Percentiles rank a stretch among this genome's conserved stretches.
Conservation (phyloP, 2,329 filamentous ascomycete species). For the Cordyceps cicadae region DNA sequence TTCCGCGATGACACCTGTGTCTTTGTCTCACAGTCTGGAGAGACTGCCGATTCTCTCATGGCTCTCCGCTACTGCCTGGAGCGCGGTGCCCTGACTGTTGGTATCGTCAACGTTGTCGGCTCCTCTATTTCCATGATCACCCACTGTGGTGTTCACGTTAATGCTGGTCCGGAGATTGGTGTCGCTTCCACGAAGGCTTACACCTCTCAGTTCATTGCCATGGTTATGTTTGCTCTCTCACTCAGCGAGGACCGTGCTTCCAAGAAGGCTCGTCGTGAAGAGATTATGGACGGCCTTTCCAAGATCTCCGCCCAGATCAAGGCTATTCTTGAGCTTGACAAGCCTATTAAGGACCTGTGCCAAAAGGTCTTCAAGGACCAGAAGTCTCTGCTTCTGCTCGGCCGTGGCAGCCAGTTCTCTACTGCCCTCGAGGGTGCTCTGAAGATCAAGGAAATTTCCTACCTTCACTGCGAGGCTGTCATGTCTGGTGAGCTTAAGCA, state of each 20-base stretch:
- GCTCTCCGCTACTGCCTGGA: constrained; percentile 96
- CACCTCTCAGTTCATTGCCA: constrained; percentile 97
- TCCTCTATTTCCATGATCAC: constrained; percentile 98
- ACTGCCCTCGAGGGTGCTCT: constrained; percentile 94
- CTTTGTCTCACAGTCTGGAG: constrained; percentile 97
- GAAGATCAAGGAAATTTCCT: constrained; percentile 99
- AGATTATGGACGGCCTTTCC: constrained; percentile 90
- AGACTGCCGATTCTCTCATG: constrained; percentile 96
- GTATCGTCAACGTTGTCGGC: constrained; percentile 97
- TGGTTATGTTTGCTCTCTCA: constrained; percentile 98
- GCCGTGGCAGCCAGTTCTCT: constrained; percentile 91
- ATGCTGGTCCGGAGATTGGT: constrained; percentile 96
- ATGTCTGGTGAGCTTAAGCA: constrained; percentile 99
- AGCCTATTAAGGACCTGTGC: constrained; percentile 91
- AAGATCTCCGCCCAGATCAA: constrained; percentile 88
- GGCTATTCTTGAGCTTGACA: constrained; percentile 82
- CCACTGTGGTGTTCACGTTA: constrained; percentile 99
- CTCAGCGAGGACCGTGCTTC: constrained; percentile 94
- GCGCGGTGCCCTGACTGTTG: constrained; percentile 91
- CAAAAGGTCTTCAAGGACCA: constrained; percentile 91
- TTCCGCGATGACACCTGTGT: constrained; percentile 99
- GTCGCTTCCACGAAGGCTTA: constrained; percentile 99
- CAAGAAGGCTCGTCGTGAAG: constrained; percentile 82
- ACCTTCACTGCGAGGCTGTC: constrained; percentile 98
- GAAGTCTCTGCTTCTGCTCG: constrained; percentile 88